A percentile compares a stretch with the other conserved stretches of the same genome.
These are phyloP conservation scores for Hyphopichia burtonii DNA, from an alignment of 1,139 yeast species.

Conservation along the genomic window DNA sequence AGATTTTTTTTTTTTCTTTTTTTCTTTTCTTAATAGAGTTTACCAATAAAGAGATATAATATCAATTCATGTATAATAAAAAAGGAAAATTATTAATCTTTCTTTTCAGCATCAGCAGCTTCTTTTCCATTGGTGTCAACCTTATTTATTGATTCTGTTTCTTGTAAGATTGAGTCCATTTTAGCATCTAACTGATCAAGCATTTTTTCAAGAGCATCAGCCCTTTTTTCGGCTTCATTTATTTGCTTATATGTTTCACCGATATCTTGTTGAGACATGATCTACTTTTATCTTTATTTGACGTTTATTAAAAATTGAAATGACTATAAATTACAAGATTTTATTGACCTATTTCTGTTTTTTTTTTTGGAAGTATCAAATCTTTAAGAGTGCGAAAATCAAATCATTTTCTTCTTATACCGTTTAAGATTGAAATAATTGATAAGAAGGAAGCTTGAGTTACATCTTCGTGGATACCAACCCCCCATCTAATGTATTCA, in stretches of 20 bases:
- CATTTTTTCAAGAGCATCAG: slow-evolving; percentile 42
- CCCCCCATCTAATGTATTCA: slow-evolving; percentile 76
- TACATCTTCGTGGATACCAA: slow-evolving; percentile 91
- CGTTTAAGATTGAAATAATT: slow-evolving; percentile 70
- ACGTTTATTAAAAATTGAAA: not conserved
- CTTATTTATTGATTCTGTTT: slow-evolving; percentile 29
- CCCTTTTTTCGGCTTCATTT: slow-evolving; percentile 45
- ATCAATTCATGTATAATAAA: too few species aligned
- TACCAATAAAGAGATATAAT: not conserved
- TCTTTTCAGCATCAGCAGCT: not conserved
- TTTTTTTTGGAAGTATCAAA: not conserved
- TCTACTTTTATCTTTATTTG: not conserved
- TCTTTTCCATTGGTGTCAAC: not conserved
- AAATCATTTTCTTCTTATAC: slow-evolving; percentile 18
- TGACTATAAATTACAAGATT: not conserved
- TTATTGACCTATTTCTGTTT: not conserved
- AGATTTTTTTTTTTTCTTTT: not conserved
- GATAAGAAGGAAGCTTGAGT: slow-evolving; percentile 86
- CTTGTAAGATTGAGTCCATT: slow-evolving; percentile 43
- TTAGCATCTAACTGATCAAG: slow-evolving; percentile 43
- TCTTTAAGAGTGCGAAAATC: not conserved
- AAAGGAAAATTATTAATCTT: not conserved
- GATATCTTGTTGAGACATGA: slow-evolving; percentile 9
- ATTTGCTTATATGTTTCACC: slow-evolving; percentile 44
- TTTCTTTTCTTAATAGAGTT: not conserved